Conservation (phyloP, 805 yeast species). For the Teunomyces gatunensis region DNA sequence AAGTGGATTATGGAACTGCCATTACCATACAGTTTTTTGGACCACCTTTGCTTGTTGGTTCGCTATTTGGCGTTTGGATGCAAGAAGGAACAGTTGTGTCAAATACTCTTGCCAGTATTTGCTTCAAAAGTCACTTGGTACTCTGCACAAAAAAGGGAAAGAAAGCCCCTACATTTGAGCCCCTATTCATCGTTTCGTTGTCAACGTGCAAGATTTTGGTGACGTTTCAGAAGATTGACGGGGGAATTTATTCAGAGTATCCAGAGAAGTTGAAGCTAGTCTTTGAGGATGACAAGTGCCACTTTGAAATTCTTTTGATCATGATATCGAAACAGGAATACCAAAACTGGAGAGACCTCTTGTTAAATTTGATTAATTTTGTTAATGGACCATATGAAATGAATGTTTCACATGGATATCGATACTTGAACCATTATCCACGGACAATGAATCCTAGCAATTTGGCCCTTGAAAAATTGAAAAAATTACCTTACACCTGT, state of each 20-base stretch:
- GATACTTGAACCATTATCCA: conserved; percentile 15
- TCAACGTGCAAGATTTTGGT: conserved; percentile 25
- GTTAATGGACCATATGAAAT: conserved; percentile 27
- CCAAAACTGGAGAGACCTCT: conserved; percentile 36
- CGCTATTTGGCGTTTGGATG: conserved; percentile 40
- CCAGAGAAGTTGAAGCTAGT: conserved; percentile 39
- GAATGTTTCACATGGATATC: conserved; percentile 12
- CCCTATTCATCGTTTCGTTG: conserved; percentile 50
- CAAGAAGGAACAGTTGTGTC: conserved; percentile 13
- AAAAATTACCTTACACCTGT: not conserved
- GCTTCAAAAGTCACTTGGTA: conserved; percentile 53
- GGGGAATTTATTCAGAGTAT: conserved; percentile 31
- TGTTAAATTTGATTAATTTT: conserved; percentile 18
- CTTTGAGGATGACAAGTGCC: conserved; percentile 42
- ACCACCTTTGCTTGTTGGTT: conserved; percentile 41
- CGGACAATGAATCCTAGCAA: conserved; percentile 16
- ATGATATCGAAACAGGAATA: conserved; percentile 32
- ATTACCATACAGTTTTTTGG: conserved; percentile 49
- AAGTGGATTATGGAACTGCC: conserved; percentile 4
- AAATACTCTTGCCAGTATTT: conserved; percentile 31
- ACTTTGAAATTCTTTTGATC: conserved; percentile 45
- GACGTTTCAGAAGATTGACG: conserved; percentile 20
- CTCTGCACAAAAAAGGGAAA: conserved; percentile 23
- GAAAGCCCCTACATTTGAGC: conserved; percentile 23
- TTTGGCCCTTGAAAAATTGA: conserved; percentile 9